Conservation (phyloP, 495 filamentous ascomycete genomes). For the Hypoxylon fragiforme region DNA sequence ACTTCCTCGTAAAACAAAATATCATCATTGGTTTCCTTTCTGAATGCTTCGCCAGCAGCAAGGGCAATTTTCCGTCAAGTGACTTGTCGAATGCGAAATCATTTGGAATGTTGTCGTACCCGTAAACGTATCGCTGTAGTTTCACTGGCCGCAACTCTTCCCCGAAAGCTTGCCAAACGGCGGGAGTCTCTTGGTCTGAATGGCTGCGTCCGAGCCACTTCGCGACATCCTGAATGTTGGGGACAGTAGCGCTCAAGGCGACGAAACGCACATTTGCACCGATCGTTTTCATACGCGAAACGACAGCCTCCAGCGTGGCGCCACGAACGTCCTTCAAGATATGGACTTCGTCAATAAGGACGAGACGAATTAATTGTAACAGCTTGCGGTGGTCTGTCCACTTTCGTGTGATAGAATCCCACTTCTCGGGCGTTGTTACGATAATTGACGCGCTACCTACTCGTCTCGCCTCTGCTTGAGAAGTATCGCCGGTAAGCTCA, state of each 20-base stretch:
- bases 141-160: conserved; percentile 90
- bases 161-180: conserved; percentile 77
- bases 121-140: conserved; percentile 84
- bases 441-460: conserved; percentile 88
- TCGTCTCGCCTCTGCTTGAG: conserved; percentile 67
- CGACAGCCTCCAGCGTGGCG: conserved; percentile 91
- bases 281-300: conserved; percentile 94
- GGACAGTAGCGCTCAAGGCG: conserved; percentile 89
- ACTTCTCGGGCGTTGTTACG: conserved; percentile 96
- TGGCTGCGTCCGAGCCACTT: conserved; percentile 85
- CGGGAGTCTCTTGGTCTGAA: conserved; percentile 67
- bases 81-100: conserved; percentile 87
- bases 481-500: conserved; percentile 92
- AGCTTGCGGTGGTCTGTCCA: conserved; percentile 90
- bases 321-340: conserved; percentile 89
- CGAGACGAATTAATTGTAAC: conserved; percentile 83
- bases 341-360: conserved; percentile 96
- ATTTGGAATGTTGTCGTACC: conserved; percentile 64
- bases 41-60: conserved; percentile 76
- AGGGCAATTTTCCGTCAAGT: conserved; percentile 72
- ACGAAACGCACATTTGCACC: conserved; percentile 87
- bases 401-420: conserved; percentile 95
- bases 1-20: conserved; percentile 86
- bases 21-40: conserved; percentile 85
- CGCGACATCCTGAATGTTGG: conserved; percentile 89